Conservation (phyloP, 2,329 filamentous ascomycete genomes). For the Diaporthe sp. region DNA sequence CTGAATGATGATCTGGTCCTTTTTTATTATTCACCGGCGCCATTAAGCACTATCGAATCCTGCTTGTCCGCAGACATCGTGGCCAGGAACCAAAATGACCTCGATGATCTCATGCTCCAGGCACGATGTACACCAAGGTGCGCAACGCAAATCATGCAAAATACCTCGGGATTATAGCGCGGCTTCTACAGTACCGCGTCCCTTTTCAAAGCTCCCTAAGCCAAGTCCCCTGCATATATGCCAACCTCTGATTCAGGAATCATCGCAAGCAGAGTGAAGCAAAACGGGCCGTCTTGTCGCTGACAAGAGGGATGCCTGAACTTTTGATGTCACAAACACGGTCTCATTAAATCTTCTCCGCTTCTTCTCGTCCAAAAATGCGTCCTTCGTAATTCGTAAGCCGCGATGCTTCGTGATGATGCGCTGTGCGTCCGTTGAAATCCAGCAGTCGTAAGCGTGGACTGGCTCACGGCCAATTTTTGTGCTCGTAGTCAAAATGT, state of each 20-base stretch:
- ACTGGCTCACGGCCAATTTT: not conserved
- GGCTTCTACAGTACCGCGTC: not conserved
- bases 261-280: constrained; percentile 17
- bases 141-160: constrained; percentile 9
- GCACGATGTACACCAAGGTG: not conserved
- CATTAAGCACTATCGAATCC: constrained; percentile 31
- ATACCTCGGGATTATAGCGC: not conserved
- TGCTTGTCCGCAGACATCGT: constrained; percentile 16
- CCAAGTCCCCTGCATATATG: not conserved
- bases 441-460: not conserved
- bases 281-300: not conserved
- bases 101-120: constrained; percentile 15
- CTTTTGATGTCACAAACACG: not conserved
- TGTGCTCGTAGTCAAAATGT: not conserved
- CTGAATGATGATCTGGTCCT: not conserved
- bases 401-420: constrained; percentile 16
- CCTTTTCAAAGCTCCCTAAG: not conserved
- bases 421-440: not conserved
- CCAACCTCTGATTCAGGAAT: not conserved
- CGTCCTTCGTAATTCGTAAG: constrained; percentile 24
- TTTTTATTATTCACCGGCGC: constrained; percentile 2
- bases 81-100: not conserved
- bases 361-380: constrained; percentile 7
- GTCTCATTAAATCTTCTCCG: not conserved
- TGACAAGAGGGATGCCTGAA: constrained; percentile 12